Percentiles rank a stretch among this genome's conserved stretches.
These are phyloP conservation scores for Cucurbita argyrosperma DNA, from an alignment of 306 rosid species.

Conservation along the genomic window DNA sequence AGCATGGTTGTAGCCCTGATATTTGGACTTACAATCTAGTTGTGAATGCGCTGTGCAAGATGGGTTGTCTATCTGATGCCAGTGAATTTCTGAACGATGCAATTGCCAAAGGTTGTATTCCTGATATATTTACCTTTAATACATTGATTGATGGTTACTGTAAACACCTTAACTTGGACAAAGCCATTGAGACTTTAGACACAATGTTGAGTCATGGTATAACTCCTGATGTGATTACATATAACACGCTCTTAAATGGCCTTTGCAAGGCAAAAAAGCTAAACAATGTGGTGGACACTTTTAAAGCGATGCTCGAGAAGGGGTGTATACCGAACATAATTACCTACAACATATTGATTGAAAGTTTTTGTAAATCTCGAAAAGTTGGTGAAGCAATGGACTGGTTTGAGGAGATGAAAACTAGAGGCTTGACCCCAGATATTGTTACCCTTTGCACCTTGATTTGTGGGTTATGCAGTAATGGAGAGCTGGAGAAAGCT, in stretches of 20 bases:
- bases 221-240: constrained; percentile 78
- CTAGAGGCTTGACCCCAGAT: constrained; percentile 52
- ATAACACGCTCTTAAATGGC: constrained; percentile 69
- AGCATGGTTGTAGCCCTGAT: constrained; percentile 46
- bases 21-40: constrained; percentile 75
- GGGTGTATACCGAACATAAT: constrained; percentile 53
- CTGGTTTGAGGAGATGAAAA: constrained; percentile 42
- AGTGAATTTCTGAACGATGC: constrained; percentile 47
- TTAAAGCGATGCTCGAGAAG: constrained; percentile 53
- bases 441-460: constrained; percentile 54
- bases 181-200: constrained; percentile 41
- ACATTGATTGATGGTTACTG: constrained; percentile 84
- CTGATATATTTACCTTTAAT: constrained; percentile 72
- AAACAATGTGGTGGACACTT: constrained; percentile 52
- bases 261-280: constrained; percentile 66
- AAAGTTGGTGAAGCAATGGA: constrained; percentile 43
- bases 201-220: constrained; percentile 73
- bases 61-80: constrained; percentile 75
- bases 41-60: constrained; percentile 76
- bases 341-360: constrained; percentile 59
- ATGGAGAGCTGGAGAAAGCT: constrained; percentile 65
- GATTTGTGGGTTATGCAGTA: constrained; percentile 44
- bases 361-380: constrained; percentile 66
- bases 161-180: constrained; percentile 49
- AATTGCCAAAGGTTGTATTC: constrained; percentile 59